Evolutionary conservation across 345 rosid species (phyloP).

Genomic region (Melastoma malabathricum): DNA sequence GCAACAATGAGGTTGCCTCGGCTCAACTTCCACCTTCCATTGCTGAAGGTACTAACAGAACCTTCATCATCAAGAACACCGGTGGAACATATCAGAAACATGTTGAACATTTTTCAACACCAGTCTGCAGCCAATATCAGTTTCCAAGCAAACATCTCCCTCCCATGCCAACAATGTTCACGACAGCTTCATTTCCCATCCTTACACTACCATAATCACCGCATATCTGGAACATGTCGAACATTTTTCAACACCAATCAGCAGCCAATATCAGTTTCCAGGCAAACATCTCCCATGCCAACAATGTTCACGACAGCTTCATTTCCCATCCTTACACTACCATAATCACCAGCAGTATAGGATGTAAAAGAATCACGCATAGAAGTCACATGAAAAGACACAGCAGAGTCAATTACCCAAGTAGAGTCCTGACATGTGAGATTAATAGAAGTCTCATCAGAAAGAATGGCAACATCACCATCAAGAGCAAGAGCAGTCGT

Average conservation of each 20-base stretch:
- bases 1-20: background rate
- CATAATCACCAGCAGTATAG: background rate
- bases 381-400: no score
- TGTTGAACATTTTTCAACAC: background rate
- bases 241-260: background rate
- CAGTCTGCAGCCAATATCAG: background rate
- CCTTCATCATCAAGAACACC: background rate
- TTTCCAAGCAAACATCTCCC: conserved; percentile 4
- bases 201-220: no score
- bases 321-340: conserved; percentile 4
- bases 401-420: no score
- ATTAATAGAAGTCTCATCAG: background rate
- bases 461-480: background rate
- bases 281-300: background rate
- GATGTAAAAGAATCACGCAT: background rate
- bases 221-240: background rate
- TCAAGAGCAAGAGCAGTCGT: background rate
- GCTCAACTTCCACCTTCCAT: background rate
- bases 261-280: background rate
- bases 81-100: background rate
- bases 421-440: no score
- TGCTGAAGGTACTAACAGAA: background rate
- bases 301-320: background rate
- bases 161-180: no score
- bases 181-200: background rate